These are phyloP conservation scores for Cladorrhinum samala DNA, from an alignment of 495 filamentous ascomycete genomes.

Conservation along the genomic window DNA sequence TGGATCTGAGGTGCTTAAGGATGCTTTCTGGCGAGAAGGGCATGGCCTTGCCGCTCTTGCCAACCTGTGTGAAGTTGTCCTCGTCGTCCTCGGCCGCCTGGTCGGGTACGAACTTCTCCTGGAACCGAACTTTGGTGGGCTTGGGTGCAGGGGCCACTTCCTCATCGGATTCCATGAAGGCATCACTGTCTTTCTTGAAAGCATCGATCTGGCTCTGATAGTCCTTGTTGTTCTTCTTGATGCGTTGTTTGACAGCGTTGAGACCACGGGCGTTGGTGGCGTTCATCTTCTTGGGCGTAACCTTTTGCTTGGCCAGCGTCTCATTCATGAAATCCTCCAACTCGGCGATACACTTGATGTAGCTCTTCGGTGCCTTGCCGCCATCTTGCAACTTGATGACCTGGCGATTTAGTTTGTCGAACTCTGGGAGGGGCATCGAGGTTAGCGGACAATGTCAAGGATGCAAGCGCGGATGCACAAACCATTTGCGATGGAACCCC, in stretches of 20 bases:
- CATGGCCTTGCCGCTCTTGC: slow-evolving; percentile 76
- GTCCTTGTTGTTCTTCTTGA: slow-evolving; percentile 98
- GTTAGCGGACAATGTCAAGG: slow-evolving; percentile 14
- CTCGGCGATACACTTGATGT: slow-evolving; percentile 88
- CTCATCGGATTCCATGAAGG: slow-evolving; percentile 80
- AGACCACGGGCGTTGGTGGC: slow-evolving; percentile 87
- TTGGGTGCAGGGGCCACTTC: slow-evolving; percentile 55
- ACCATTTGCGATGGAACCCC: slow-evolving; percentile 88
- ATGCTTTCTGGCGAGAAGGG: slow-evolving; percentile 96
- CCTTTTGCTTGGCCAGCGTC: slow-evolving; percentile 88
- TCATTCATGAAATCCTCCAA: slow-evolving; percentile 95
- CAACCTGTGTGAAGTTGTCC: slow-evolving; percentile 80
- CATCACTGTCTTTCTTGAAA: slow-evolving; percentile 76
- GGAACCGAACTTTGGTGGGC: slow-evolving; percentile 39
- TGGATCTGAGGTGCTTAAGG: slow-evolving; percentile 87
- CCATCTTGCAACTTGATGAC: slow-evolving; percentile 70
- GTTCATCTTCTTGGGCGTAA: slow-evolving; percentile 97
- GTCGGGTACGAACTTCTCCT: slow-evolving; percentile 14
- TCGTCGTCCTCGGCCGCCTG: slow-evolving; percentile 49
- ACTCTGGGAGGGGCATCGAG: slow-evolving; percentile 54
- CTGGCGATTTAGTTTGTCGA: slow-evolving; percentile 94
- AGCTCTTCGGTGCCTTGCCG: slow-evolving; percentile 76
- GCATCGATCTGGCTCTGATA: slow-evolving; percentile 80
- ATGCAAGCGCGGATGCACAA: slow-evolving; percentile 29
- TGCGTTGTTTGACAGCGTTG: slow-evolving; percentile 92